phyloP scores from a whole-genome alignment of 495 filamentous ascomycete species.

The Talaromyces nanjingensis region DNA sequence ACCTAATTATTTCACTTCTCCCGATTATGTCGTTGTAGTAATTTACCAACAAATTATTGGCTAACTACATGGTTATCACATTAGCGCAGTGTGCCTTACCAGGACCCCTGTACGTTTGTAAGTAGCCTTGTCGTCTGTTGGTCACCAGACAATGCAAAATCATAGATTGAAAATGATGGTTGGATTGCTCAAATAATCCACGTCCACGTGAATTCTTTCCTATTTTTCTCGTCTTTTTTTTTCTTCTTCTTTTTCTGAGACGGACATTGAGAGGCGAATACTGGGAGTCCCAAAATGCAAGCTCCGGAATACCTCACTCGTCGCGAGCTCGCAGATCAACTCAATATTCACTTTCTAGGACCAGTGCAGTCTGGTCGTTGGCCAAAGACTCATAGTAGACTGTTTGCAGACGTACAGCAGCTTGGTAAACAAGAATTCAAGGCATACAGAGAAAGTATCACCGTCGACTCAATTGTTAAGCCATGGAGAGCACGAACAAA shows the following conservation, averaged over 20 bases:
- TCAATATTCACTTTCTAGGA: not conserved
- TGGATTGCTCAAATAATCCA: not conserved
- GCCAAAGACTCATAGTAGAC: not conserved
- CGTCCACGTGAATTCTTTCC: not conserved
- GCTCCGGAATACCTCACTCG: not conserved
- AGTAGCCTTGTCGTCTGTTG: not conserved
- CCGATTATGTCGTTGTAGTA: constrained; percentile 6
- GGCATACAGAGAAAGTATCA: not conserved
- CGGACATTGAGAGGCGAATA: not conserved
- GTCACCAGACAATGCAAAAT: not conserved
- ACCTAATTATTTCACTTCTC: not conserved
- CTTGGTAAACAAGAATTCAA: not conserved
- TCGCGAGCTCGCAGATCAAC: not conserved
- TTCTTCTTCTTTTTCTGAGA: not conserved
- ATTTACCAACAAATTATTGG: not conserved
- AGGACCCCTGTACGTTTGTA: not conserved
- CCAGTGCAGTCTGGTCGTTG: not conserved
- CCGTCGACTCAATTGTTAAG: not conserved
- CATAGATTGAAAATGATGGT: not conserved
- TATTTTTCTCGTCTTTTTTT: not conserved
- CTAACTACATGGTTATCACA: not conserved
- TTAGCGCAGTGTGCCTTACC: not conserved
- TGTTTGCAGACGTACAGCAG: not conserved
- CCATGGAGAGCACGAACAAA: not conserved
- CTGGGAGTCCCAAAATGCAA: not conserved